A percentile compares a stretch with the other conserved stretches of the same genome.
phyloP scores from a whole-genome alignment of 2,329 filamentous ascomycete species.

The Neofusicoccum ribis region DNA sequence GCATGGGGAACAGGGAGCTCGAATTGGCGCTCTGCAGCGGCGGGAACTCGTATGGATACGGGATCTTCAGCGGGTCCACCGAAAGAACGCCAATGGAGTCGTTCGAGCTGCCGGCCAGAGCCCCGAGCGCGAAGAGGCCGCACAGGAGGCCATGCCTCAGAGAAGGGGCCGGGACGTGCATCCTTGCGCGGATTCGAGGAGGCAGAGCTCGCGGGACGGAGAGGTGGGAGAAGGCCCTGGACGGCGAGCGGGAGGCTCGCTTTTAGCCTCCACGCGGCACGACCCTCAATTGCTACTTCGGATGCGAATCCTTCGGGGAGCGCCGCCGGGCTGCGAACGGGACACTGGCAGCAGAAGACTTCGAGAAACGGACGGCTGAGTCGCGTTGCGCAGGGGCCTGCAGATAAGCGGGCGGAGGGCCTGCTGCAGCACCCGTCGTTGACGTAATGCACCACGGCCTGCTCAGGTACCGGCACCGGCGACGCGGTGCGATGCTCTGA shows the following conservation, averaged over 20 bases:
- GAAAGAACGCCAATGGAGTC: not conserved
- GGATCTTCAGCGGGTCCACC: conserved; percentile 22
- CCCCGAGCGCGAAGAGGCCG: not conserved
- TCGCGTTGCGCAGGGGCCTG: no score
- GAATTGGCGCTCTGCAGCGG: not conserved
- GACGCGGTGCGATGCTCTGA: not conserved
- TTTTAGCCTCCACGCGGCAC: no score
- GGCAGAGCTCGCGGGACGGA: no score
- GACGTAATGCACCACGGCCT: not conserved
- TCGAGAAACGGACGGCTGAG: not conserved
- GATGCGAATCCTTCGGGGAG: no score
- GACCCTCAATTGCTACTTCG: no score
- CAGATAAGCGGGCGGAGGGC: not conserved
- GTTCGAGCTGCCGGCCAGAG: not conserved
- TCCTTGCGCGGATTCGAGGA: not conserved
- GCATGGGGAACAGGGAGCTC: conserved; percentile 61
- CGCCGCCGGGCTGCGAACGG: not conserved
- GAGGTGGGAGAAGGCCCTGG: no score
- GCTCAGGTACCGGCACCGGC: not conserved
- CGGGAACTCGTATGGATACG: conserved; percentile 40
- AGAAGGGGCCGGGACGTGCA: not conserved
- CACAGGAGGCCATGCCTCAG: not conserved
- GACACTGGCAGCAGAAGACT: not conserved
- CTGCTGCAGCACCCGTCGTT: not conserved
- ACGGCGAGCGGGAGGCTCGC: no score